A percentile compares a stretch with the other conserved stretches of the same genome.
Conservation (phyloP, 331 rosid species). For the Malus hybrid region DNA sequence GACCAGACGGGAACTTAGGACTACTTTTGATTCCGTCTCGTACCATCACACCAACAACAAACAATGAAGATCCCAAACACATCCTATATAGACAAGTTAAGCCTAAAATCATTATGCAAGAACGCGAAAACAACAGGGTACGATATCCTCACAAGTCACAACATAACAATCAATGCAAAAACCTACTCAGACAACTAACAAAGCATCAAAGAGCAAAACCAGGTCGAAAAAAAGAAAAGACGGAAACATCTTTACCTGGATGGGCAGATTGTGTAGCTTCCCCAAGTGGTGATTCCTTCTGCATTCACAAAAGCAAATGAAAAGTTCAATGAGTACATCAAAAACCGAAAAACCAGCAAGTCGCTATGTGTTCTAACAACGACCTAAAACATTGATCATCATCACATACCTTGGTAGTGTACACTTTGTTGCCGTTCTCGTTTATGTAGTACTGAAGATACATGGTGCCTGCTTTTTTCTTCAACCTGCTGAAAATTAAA, state of each 20-base stretch:
- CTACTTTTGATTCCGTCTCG: not conserved
- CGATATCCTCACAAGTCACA: not conserved
- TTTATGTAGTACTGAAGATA: constrained; percentile 86
- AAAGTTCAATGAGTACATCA: not conserved
- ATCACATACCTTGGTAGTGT: constrained; percentile 69
- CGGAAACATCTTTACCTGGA: constrained; percentile 42
- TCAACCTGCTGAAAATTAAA: constrained; percentile 18
- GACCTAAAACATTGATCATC: not conserved
- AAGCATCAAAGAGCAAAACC: too few species aligned
- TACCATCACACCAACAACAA: not conserved
- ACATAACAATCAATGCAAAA: not conserved
- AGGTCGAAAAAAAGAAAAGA: too few species aligned
- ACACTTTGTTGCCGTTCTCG: constrained; percentile 84
- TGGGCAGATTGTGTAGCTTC: constrained; percentile 74
- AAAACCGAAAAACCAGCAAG: not conserved
- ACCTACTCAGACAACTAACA: not conserved
- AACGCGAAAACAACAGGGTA: not conserved
- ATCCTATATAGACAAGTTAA: not conserved
- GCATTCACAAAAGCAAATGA: constrained; percentile 18
- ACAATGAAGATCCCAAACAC: not conserved
- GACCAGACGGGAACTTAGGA: not conserved
- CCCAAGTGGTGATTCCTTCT: constrained; percentile 87
- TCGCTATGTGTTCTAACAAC: not conserved
- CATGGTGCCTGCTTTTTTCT: constrained; percentile 27
- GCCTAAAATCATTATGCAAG: not conserved